Base-by-base conservation (phyloP, 106 monocot genomes). In the Acorus calamus region DNA sequence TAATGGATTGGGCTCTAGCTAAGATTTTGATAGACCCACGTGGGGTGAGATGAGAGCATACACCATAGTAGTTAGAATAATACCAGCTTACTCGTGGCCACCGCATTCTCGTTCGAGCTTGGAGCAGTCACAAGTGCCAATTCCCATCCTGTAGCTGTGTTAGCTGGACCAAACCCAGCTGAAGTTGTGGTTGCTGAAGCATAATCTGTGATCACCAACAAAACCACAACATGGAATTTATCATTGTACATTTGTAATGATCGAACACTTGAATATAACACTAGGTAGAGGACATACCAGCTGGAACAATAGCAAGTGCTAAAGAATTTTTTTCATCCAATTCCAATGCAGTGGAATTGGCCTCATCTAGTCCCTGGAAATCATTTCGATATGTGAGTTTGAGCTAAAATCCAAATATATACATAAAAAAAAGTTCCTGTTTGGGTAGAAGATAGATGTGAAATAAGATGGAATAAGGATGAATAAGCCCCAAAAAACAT, bases 231-330 rank as follows among this genome's bases (percentile, higher is more conserved):
- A 28, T 28, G 28, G 28, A 1, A 28, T 28, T 28, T 28, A 28
- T 28, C 0, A 28, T 28, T 28, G 28, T 28, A 28, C 0, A 28
- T 28, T 28, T 28, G 4, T 2, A 1, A 46, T 6, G 9, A 49
- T 49, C 28, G 28, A 28, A 28, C 28, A 28, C 28, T 5, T 49
- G 53, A 61, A 7, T 2, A 14, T 10, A 53, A 8, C 6, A 13
- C 4, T 66, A 52, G 50, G 7, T 9, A 42, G 64, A 68, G 13
- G 71, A 63, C 65, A 67, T 83, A 94, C 94, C 94, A 77, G 87
- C 61, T 60, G 94, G 86, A 67, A 94, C 86, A 60, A 94, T 94
- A 12, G 94, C 84, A 59, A 94, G 84, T 60, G 94, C 94, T 66
- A 90, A 72, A 44, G 89, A 86, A 80, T 94, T 94, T 65, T 81